Evolutionary conservation across 306 rosid genomes (phyloP).

Genomic region (Cyamopsis tetragonoloba): DNA sequence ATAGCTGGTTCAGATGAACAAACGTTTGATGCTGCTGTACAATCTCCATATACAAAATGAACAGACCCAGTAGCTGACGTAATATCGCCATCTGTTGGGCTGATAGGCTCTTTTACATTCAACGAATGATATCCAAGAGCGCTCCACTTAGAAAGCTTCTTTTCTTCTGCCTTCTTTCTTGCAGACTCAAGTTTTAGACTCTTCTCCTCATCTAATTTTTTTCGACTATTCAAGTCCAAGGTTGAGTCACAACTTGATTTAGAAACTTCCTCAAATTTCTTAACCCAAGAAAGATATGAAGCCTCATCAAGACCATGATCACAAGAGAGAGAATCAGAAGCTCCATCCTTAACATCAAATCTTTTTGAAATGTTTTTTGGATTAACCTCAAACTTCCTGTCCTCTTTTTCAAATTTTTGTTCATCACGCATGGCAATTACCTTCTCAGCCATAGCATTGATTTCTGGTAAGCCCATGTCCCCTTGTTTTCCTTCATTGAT

Average conservation of each 20-base stretch:
- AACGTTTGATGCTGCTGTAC: conserved; percentile 62
- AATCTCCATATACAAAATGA: conserved; percentile 81
- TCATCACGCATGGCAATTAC: conserved; percentile 54
- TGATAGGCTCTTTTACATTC: conserved; percentile 49
- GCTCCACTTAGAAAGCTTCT: conserved; percentile 78
- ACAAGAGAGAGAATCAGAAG: conserved; percentile 32
- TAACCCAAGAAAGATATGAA: conserved; percentile 84
- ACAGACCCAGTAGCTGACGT: conserved; percentile 70
- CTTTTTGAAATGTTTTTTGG: conserved; percentile 39
- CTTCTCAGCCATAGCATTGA: conserved; percentile 66
- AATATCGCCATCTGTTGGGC: conserved; percentile 39
- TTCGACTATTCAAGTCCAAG: conserved; percentile 42
- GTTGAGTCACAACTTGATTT: conserved; percentile 41
- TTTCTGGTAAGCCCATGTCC: conserved; percentile 48
- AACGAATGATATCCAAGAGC: conserved; percentile 72
- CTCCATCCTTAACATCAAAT: conserved; percentile 37
- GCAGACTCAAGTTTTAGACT: conserved; percentile 59
- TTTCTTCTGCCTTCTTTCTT: conserved; percentile 73
- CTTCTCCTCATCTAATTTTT: conserved; percentile 43
- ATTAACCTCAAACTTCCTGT: conserved; percentile 68
- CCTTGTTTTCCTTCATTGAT: conserved; percentile 31
- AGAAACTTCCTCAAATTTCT: conserved; percentile 72
- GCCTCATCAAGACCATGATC: conserved; percentile 67
- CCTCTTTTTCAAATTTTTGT: conserved; percentile 40
- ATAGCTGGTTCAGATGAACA: conserved; percentile 61